Evolutionary conservation across 2,329 filamentous ascomycete genomes (phyloP), one percentile per base, ranked within the genome.

Genomic region (Aspergillus candidus): DNA sequence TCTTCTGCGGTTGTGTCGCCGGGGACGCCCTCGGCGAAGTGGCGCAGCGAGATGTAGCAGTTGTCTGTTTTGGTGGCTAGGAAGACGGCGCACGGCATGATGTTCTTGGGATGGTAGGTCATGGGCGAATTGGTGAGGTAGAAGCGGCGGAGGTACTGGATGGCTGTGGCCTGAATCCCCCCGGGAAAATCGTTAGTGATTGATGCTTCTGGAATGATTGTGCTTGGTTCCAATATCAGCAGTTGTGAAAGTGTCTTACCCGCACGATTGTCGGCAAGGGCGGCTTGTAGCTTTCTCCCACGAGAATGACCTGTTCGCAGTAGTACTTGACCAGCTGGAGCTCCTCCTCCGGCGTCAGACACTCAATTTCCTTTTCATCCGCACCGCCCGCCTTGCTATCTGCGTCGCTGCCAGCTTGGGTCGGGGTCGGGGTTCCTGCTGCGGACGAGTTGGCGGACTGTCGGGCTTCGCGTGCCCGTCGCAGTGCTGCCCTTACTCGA

Each of bases 101-200:
- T 86, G 51, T 88, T 83, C 50, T 87, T 86, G 0, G 90, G 91
- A 50, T 91, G 87, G 63, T 98, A 97, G 27, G 90, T 95, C 87
- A 97, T 95, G 59, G 90, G 81, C 33, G 87, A 94, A 69, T 97
- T 95, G 60, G 86, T 91, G 32, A 95, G 78, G 72, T 97, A 98
- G 76, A 98, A 97, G 46, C 93, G 86, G 44, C 88, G 86, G 48
- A 98, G 78, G 64, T 94, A 96, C 60, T 94, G 82, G 49, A 91
- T 86, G 3, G 88, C 88, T 6, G 90, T 95, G 18, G 85, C 82
- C 76, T 81, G 40, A 45, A 31, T 29, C 14, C 8, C 22, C 22
- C 22, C 8, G 5, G 22, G 22, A 3, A 3, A 5, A 27, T 18
- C 15, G 35, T 36, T 17, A 36, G 35, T 36, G 7, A 27, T 27